A percentile compares a stretch with the other conserved stretches of the same genome.
phyloP scores from a whole-genome alignment of 495 filamentous ascomycete genomes.

The Chaetomium cochliodes region DNA sequence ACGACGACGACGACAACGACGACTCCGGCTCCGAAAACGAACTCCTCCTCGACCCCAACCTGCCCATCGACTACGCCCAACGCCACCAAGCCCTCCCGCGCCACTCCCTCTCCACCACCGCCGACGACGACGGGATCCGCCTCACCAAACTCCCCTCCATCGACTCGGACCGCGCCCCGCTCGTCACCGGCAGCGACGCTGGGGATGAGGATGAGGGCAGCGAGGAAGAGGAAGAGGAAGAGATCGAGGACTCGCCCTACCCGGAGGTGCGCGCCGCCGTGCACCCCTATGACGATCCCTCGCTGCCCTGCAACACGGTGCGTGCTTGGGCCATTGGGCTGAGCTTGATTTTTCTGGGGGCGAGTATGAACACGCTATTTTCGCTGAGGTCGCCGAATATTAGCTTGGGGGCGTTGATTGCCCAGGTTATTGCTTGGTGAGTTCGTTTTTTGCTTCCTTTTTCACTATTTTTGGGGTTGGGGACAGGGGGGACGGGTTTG shows the following conservation, averaged over 20 bases:
- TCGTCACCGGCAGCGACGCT: background rate
- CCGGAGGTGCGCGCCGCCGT: constrained; percentile 65
- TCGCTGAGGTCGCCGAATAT: constrained; percentile 66
- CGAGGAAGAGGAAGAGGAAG: constrained; percentile 30
- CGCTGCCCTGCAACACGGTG: constrained; percentile 64
- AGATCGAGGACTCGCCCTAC: constrained; percentile 63
- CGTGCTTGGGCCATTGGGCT: constrained; percentile 73
- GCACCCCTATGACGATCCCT: constrained; percentile 62
- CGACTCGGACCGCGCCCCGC: constrained; percentile 9
- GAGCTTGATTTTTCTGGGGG: constrained; percentile 62
- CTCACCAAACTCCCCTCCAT: constrained; percentile 18
- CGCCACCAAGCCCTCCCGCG: constrained; percentile 28
- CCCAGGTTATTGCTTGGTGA: constrained; percentile 65
- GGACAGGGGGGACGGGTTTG: too few relatives aligned
- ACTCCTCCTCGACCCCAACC: constrained; percentile 51
- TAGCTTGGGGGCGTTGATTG: constrained; percentile 63
- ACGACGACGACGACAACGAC: constrained; percentile 31
- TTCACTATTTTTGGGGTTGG: background rate
- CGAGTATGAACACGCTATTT: constrained; percentile 69
- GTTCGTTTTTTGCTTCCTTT: background rate
- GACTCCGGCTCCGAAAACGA: constrained; percentile 45
- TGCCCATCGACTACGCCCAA: constrained; percentile 41
- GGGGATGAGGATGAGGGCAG: background rate
- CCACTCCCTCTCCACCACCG: constrained; percentile 32
- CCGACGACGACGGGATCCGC: constrained; percentile 23